Evolutionary conservation across 768 basidiomycete genomes (phyloP).

Genomic region (Amanita pseudoporphyria): DNA sequence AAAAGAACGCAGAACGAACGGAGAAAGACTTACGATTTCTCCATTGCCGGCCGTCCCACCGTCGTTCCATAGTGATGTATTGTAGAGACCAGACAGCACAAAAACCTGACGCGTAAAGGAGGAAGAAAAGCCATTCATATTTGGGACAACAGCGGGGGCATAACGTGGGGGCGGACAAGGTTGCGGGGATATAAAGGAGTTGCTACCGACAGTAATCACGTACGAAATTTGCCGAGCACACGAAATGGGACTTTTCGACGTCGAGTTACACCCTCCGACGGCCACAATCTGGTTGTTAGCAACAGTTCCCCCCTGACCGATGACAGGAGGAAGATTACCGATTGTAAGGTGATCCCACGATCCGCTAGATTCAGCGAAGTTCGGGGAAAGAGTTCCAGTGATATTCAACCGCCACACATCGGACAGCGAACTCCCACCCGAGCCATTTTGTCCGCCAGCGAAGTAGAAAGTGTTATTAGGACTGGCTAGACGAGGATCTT

Average conservation of each 20-base stretch:
- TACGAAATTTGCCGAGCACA: constrained; percentile 57
- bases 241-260: constrained; percentile 24
- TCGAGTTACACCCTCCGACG: constrained; percentile 51
- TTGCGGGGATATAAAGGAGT: constrained; percentile 27
- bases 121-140: constrained; percentile 44
- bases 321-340: constrained; percentile 26
- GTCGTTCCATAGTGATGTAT: constrained; percentile 60
- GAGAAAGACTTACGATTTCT: constrained; percentile 50
- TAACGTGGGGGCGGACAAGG: constrained; percentile 60
- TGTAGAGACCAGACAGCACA: constrained; percentile 58
- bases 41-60: constrained; percentile 48
- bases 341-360: constrained; percentile 50
- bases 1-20: background rate
- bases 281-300: constrained; percentile 42
- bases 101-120: constrained; percentile 58
- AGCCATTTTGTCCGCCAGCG: constrained; percentile 57
- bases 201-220: constrained; percentile 36
- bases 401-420: constrained; percentile 66
- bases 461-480: constrained; percentile 71
- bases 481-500: constrained; percentile 34
- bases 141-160: constrained; percentile 50
- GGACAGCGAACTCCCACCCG: constrained; percentile 35
- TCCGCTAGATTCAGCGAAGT: constrained; percentile 43
- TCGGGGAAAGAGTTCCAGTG: constrained; percentile 64
- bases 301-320: constrained; percentile 51